Evolutionary conservation across 768 basidiomycete species (phyloP).

Genomic region (Pholiota conissans): DNA sequence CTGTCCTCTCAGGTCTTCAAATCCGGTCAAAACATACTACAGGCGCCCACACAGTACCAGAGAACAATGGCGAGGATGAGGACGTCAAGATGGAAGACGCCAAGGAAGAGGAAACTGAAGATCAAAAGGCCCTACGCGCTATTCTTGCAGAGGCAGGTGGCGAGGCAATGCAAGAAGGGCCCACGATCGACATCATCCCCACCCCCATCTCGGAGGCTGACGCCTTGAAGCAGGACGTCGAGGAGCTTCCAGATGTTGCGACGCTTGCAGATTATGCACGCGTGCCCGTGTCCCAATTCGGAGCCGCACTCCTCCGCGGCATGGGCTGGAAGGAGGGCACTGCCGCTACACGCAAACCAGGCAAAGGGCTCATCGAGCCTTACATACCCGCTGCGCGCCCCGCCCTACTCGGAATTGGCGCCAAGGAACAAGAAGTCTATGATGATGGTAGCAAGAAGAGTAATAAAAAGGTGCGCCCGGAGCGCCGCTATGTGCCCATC

Average conservation of each 20-base stretch:
- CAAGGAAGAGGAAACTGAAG: slow-evolving; percentile 56
- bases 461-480: slow-evolving; percentile 45
- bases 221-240: slow-evolving; percentile 82
- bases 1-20: slow-evolving; percentile 70
- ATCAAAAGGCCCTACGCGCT: slow-evolving; percentile 78
- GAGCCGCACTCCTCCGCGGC: slow-evolving; percentile 87
- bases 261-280: slow-evolving; percentile 86
- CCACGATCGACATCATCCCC: slow-evolving; percentile 64
- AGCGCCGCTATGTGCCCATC: slow-evolving; percentile 83
- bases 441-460: slow-evolving; percentile 68
- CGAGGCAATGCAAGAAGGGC: slow-evolving; percentile 33
- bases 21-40: slow-evolving; percentile 34
- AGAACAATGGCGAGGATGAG: slow-evolving; percentile 21
- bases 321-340: slow-evolving; percentile 96
- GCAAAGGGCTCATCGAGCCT: slow-evolving; percentile 68
- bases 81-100: slow-evolving; percentile 30
- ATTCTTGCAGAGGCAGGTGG: slow-evolving; percentile 61
- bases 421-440: slow-evolving; percentile 77
- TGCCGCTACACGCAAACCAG: slow-evolving; percentile 63
- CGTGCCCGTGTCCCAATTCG: slow-evolving; percentile 91
- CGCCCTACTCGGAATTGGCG: slow-evolving; percentile 88
- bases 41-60: slow-evolving; percentile 19
- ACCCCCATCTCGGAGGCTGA: slow-evolving; percentile 73
- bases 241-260: slow-evolving; percentile 73
- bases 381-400: slow-evolving; percentile 84